These are phyloP conservation scores for Corymbia citriodora DNA, from an alignment of 441 rosid species.

Conservation along the genomic window DNA sequence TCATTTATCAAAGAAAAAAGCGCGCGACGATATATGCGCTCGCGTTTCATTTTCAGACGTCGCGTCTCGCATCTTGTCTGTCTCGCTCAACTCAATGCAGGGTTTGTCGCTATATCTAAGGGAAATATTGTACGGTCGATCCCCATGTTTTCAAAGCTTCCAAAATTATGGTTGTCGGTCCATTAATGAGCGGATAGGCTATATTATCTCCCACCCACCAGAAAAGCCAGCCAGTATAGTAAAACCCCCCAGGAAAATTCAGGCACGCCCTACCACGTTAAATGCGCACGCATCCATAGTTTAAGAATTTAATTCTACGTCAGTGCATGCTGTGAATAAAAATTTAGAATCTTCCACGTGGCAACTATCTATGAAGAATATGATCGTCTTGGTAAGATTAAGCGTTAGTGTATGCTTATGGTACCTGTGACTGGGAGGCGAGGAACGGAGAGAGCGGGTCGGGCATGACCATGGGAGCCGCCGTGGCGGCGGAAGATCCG, in stretches of 20 bases:
- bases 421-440: slow-evolving; percentile 71
- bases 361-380: not conserved
- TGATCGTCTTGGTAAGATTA: not conserved
- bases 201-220: not conserved
- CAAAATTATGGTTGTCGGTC: not conserved
- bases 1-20: not conserved
- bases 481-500: slow-evolving; percentile 30
- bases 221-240: not conserved
- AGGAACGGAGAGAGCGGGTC: slow-evolving; percentile 69
- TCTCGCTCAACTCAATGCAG: not conserved
- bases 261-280: not conserved
- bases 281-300: not conserved
- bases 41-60: not conserved
- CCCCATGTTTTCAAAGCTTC: not conserved
- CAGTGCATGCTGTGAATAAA: not conserved
- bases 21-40: not conserved
- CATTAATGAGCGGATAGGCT: not conserved
- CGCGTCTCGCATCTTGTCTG: not conserved
- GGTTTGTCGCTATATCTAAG: not conserved
- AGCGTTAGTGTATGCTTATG: not conserved
- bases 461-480: slow-evolving; percentile 24
- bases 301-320: not conserved
- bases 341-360: not conserved
- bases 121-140: not conserved
- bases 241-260: not conserved